Evolutionary conservation across 2,329 filamentous ascomycete species (phyloP).

Genomic region (Aspergillus transmontanensis): DNA sequence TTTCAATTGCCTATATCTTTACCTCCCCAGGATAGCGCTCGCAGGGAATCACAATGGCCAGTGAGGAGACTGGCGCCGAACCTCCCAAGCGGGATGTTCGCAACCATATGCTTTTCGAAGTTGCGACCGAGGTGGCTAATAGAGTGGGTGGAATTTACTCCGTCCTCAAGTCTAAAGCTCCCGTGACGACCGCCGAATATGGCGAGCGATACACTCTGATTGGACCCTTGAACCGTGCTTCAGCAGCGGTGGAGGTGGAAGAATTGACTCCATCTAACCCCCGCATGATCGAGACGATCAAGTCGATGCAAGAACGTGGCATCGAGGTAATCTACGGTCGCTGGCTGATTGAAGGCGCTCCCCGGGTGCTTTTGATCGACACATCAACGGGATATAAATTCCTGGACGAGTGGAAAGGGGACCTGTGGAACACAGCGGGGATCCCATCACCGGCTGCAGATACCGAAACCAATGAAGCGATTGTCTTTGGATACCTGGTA

Average conservation of each 20-base stretch:
- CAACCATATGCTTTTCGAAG: constrained; percentile 94
- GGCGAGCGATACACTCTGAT: constrained; percentile 95
- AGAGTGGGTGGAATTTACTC: constrained; percentile 99
- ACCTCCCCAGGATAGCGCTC: neutral
- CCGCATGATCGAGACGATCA: constrained; percentile 78
- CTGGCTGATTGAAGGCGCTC: constrained; percentile 97
- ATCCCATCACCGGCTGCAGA: constrained; percentile 93
- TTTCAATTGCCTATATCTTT: neutral
- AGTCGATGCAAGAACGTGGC: constrained; percentile 89
- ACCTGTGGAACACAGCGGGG: constrained; percentile 88
- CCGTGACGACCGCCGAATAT: constrained; percentile 97
- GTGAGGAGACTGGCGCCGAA: constrained; percentile 22
- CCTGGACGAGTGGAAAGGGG: constrained; percentile 94
- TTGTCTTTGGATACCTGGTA: constrained; percentile 95
- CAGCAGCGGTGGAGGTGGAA: constrained; percentile 97
- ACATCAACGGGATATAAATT: constrained; percentile 90
- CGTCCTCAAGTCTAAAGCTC: constrained; percentile 97
- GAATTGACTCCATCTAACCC: constrained; percentile 81
- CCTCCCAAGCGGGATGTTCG: constrained; percentile 70
- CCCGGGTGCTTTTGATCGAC: constrained; percentile 90
- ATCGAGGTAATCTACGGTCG: constrained; percentile 89
- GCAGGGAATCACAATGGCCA: constrained; percentile 14
- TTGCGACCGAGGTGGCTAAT: constrained; percentile 96
- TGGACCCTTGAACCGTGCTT: constrained; percentile 87
- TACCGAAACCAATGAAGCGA: constrained; percentile 94